Evolutionary conservation across 495 filamentous ascomycete species (phyloP).

Genomic region (Margaritispora aquatica): DNA sequence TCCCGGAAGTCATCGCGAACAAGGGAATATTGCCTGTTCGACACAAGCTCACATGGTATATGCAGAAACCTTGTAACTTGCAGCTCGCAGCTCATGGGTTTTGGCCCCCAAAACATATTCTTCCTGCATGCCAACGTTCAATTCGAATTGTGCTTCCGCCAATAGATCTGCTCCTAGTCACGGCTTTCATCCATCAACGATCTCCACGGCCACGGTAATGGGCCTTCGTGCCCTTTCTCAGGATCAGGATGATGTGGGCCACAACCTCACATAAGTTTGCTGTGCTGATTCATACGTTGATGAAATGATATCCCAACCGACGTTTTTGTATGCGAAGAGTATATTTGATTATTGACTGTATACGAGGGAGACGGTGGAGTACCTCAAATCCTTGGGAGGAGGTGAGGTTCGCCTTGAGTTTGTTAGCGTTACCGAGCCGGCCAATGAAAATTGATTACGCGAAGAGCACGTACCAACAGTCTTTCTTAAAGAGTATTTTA

Average conservation of each 20-base stretch:
- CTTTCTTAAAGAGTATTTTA: background rate
- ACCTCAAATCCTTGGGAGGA: background rate
- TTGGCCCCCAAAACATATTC: background rate
- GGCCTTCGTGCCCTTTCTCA: background rate
- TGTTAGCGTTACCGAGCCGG: background rate
- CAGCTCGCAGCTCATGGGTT: background rate
- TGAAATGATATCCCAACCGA: too few relatives aligned
- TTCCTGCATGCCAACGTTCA: background rate
- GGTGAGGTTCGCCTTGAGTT: background rate
- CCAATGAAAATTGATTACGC: background rate
- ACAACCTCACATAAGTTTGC: too few relatives aligned
- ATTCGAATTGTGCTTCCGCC: background rate
- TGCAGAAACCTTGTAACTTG: background rate
- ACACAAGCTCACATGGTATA: background rate
- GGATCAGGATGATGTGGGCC: too few relatives aligned
- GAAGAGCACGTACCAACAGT: background rate
- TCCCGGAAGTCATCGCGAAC: background rate
- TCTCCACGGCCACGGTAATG: background rate
- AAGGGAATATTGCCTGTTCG: background rate
- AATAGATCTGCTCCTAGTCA: background rate
- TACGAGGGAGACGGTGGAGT: too few relatives aligned
- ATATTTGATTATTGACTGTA: too few relatives aligned
- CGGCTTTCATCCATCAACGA: background rate
- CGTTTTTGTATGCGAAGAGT: too few relatives aligned
- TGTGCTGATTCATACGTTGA: too few relatives aligned